A percentile compares a stretch with the other conserved stretches of the same genome.
phyloP scores from a whole-genome alignment of 2,329 filamentous ascomycete genomes.

The Ceratocystiopsis minuta region DNA sequence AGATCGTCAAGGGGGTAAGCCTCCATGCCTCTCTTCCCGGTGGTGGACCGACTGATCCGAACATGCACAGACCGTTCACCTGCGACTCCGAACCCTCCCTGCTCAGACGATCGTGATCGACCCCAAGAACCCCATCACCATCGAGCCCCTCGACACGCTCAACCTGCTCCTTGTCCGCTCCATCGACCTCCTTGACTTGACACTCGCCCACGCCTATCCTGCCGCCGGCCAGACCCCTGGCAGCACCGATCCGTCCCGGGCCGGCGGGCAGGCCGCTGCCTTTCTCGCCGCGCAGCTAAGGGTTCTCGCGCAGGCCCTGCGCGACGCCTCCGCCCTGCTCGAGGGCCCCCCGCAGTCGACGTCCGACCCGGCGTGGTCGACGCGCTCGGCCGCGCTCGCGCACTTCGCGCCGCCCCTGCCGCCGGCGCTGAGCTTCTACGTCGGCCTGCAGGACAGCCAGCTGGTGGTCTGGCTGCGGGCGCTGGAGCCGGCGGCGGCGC shows the following conservation, averaged over 20 bases:
- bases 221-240: background rate
- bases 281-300: constrained; percentile 38
- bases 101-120: constrained; percentile 30
- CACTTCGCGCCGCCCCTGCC: constrained; percentile 34
- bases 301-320: constrained; percentile 34
- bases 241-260: background rate
- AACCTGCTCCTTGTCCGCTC: constrained; percentile 66
- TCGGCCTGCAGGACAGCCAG: constrained; percentile 50
- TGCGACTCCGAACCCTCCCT: constrained; percentile 55
- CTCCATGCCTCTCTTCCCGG: background rate
- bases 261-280: constrained; percentile 1
- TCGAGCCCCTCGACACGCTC: constrained; percentile 54
- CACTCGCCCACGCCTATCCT: constrained; percentile 37
- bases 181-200: constrained; percentile 66
- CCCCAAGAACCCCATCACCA: constrained; percentile 30
- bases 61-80: constrained; percentile 49
- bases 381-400: constrained; percentile 22
- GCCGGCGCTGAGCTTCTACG: constrained; percentile 53
- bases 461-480: constrained; percentile 53
- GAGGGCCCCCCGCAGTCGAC: constrained; percentile 31
- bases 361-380: constrained; percentile 25
- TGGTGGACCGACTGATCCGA: no score
- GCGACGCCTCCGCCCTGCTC: constrained; percentile 32
- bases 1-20: constrained; percentile 75
- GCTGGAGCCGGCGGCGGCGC: constrained; percentile 47